Percentiles rank a stretch among this genome's conserved stretches.
Conservation (phyloP, 768 basidiomycete genomes). For the Scleroderma citrinum region DNA sequence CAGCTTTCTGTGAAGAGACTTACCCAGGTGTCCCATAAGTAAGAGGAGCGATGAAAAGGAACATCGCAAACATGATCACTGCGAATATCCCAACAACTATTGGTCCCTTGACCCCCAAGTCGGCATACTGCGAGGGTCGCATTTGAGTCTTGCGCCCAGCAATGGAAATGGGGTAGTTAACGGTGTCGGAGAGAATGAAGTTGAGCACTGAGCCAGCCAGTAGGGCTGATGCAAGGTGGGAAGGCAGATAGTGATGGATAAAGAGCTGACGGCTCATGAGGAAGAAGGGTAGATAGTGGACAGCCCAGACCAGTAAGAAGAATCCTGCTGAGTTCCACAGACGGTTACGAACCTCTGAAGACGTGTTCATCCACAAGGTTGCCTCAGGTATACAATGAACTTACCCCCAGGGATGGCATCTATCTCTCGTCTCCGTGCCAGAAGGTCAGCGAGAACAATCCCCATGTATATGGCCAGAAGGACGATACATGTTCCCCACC, state of each 20-base stretch:
- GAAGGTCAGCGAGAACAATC: constrained; percentile 81
- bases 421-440: constrained; percentile 80
- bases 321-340: constrained; percentile 95
- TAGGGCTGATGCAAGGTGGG: constrained; percentile 87
- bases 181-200: constrained; percentile 83
- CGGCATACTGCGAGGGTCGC: constrained; percentile 51
- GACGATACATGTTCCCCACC: constrained; percentile 92
- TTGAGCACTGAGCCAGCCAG: constrained; percentile 90
- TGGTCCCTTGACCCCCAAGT: constrained; percentile 75
- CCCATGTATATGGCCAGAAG: constrained; percentile 86
- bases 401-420: constrained; percentile 84
- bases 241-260: constrained; percentile 96
- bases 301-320: constrained; percentile 91
- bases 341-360: constrained; percentile 81
- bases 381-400: constrained; percentile 25
- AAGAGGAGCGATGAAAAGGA: constrained; percentile 77
- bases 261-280: constrained; percentile 96
- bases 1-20: constrained; percentile 24
- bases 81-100: constrained; percentile 52
- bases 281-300: constrained; percentile 97
- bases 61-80: constrained; percentile 56
- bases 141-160: constrained; percentile 61
- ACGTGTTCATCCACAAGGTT: constrained; percentile 1
- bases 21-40: constrained; percentile 98
- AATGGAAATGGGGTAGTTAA: constrained; percentile 86